Evolutionary conservation across 129 eudicot genomes (phyloP), one percentile per base, ranked within the genome.

Genomic region (Saussurea involucrata): DNA sequence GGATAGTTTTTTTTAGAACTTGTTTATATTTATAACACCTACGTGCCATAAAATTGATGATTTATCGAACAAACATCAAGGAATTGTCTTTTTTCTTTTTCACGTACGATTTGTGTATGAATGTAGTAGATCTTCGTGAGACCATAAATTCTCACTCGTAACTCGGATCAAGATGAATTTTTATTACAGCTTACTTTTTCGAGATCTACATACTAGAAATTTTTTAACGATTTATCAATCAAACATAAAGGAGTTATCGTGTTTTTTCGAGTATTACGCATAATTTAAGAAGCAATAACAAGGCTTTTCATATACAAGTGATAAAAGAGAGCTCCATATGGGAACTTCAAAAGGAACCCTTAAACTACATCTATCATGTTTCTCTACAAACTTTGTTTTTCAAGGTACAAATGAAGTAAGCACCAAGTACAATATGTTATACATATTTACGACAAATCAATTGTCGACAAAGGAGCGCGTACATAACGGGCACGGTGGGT

Each of bases 401-500:
- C 76, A 31, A 29, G 76, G 76, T 55, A 63, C 71, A 75, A 75
- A 33, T 37, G 37, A 33, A 75, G 57, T 37, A 74, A 33, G 78
- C 58, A 60, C 36, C 2, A 34, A 60, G 11, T 37, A 63, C 71
- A 63, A 24, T 33, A 75, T 34, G 71, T 75, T 58, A 74, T 60
- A 28, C 69, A 74, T 31, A 49, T 63, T 57, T 28, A 76, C 11
- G 46, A 44, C 67, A 18, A 66, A 15, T 76, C 67, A 66, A 66
- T 66, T 66, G 67, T 29, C 31, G 15, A 76, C 55, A 18, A 13
- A 15, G 1, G 44, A 46, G 24, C 57, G 64, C 22, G 58, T 29
- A 73, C 97, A 92, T 29, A 83, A 25, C 0, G 97, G 97, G 79
- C 97, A 92, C 5, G 90, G 90, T 6, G 97, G 97, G 22, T 92